These are phyloP conservation scores for Tritrichomonas musculus DNA, from an alignment of 208 protist genomes.

Conservation along the genomic window DNA sequence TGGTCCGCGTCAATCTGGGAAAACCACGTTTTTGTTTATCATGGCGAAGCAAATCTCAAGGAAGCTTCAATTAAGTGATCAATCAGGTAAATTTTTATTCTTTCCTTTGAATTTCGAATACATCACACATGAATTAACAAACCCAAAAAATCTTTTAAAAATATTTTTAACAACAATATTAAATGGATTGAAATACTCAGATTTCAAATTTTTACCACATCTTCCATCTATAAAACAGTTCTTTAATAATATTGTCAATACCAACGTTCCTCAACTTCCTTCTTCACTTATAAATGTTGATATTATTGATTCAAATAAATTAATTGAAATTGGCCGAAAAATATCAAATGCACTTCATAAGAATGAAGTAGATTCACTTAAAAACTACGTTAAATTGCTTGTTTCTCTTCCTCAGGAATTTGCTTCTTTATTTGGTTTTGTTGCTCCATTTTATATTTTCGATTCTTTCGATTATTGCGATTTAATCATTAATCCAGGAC, in stretches of 20 bases:
- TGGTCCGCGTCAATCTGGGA: neutral
- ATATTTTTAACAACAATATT: neutral
- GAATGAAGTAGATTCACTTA: too few species aligned
- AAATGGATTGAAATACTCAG: neutral
- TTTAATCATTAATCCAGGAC: neutral
- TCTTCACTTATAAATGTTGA: too few species aligned
- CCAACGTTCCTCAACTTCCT: too few species aligned
- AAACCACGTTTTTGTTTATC: neutral
- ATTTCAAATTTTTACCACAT: neutral
- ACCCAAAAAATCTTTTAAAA: neutral
- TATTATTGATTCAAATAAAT: too few species aligned
- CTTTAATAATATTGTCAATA: neutral
- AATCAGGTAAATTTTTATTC: neutral
- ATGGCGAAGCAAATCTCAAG: neutral
- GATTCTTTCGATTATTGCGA: neutral
- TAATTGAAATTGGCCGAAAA: too few species aligned
- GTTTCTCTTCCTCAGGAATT: neutral
- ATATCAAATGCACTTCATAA: too few species aligned
- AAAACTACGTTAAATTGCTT: too few species aligned
- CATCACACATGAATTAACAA: neutral
- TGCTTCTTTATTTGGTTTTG: neutral
- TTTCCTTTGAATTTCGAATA: neutral
- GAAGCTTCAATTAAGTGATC: neutral
- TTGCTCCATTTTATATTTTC: neutral
- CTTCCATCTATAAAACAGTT: neutral